Base-by-base conservation (phyloP, 2,329 filamentous ascomycete species). In the Trichoderma gracile region DNA sequence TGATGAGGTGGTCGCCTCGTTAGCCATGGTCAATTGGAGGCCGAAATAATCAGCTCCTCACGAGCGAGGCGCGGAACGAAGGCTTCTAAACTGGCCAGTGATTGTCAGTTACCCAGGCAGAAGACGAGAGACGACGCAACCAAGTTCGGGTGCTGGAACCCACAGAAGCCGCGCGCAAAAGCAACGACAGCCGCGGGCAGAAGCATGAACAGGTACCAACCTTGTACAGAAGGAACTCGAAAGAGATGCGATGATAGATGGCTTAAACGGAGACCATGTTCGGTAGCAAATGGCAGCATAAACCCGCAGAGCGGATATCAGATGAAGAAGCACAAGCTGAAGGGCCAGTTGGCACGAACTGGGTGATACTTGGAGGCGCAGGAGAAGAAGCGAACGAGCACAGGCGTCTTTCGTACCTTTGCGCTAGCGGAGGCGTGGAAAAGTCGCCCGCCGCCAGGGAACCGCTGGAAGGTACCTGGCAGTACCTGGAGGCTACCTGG, bases 1-100 rank as follows among this genome's bases (percentile, higher is more conserved):
- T 70, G 76, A 74, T 60, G 77, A 70, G 66, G 72, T 73, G 58
- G 72, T 69, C 63, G 70, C 67, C 70, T 76, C 77, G 68, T 72
- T 71, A 68, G 75, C 75, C 78, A 80, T 80, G 65, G 65, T 72
- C 64, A 69, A 67, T 70, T 63, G 52, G 33, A 42, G 53, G 55
- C 60, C 62, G 56, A 63, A 55, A 40, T 25, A 14, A 19, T 50
- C 40, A 21, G 38, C 43, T 56, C 45, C 30, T 46, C 47, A 45
- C 58, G 53, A 63, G 45, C 43, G 52, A 63, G 58, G 49, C 57
- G 58, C 33, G 38, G 52, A 65, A 47, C 19, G 25, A 10, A 63
- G 38, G 58, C 59, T 25, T 19, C 17, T 57, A 50, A 46, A 45
- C 64, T 57, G 12, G 38, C 27, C 43, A 47, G 27, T 19, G 17